These are phyloP conservation scores for Acer negundo DNA, from an alignment of 345 rosid species.

Conservation along the genomic window DNA sequence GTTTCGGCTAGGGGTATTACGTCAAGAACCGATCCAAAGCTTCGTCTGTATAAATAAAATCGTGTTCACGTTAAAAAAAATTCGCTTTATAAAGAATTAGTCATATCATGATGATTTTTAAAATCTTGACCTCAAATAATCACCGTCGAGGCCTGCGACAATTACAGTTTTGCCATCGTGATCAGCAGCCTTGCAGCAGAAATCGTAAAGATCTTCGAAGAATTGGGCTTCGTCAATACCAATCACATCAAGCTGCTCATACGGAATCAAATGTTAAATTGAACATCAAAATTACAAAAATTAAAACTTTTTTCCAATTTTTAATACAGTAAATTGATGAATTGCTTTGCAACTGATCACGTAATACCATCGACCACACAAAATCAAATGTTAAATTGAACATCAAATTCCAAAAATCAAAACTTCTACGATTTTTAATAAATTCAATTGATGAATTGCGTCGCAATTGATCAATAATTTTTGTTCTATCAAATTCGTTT, in stretches of 20 bases:
- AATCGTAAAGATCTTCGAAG: slow-evolving; percentile 89
- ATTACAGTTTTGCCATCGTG: slow-evolving; percentile 73
- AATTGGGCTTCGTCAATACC: slow-evolving; percentile 97
- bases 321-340: background rate
- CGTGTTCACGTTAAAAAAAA: too few species aligned
- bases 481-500: background rate
- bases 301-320: background rate
- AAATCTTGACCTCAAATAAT: slow-evolving; percentile 65
- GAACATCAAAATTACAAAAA: background rate
- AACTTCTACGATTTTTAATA: background rate
- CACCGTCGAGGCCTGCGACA: slow-evolving; percentile 88
- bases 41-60: slow-evolving; percentile 42
- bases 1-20: slow-evolving; percentile 83
- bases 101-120: too few species aligned
- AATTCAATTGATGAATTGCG: background rate
- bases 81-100: too few species aligned
- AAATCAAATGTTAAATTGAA: background rate
- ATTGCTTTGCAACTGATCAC: background rate
- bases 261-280: background rate
- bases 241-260: slow-evolving; percentile 75
- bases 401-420: background rate
- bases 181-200: slow-evolving; percentile 87
- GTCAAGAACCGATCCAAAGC: slow-evolving; percentile 86
- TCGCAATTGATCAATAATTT: background rate
- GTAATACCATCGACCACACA: background rate